Percentiles rank a stretch among this genome's conserved stretches.
phyloP scores from a whole-genome alignment of 148 eudicot genomes.

The Agrostemma githago region DNA sequence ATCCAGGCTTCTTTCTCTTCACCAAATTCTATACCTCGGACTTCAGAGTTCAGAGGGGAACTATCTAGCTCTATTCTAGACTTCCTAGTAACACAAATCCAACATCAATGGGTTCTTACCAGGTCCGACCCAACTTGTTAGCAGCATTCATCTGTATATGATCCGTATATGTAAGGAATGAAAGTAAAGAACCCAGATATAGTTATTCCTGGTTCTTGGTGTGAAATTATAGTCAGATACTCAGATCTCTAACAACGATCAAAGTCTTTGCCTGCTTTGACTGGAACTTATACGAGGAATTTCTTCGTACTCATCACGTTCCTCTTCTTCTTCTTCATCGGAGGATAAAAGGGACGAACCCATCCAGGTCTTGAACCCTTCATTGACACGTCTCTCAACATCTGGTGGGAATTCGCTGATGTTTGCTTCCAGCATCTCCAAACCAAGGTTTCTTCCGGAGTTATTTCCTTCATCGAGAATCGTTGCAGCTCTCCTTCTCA shows the following conservation, averaged over 20 bases:
- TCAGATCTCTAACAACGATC: slow-evolving; percentile 13
- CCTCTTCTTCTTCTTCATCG: slow-evolving; percentile 80
- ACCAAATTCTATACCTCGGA: background rate
- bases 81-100: background rate
- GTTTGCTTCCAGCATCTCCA: slow-evolving; percentile 80
- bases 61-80: background rate
- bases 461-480: slow-evolving; percentile 57
- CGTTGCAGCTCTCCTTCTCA: slow-evolving; percentile 64
- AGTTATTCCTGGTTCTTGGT: background rate
- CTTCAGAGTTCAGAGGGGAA: background rate
- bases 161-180: background rate
- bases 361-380: slow-evolving; percentile 91
- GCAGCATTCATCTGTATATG: slow-evolving; percentile 3
- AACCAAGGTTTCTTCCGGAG: slow-evolving; percentile 52
- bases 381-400: slow-evolving; percentile 79
- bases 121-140: slow-evolving; percentile 3
- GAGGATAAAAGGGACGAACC: slow-evolving; percentile 85
- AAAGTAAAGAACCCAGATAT: background rate
- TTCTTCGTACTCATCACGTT: slow-evolving; percentile 50
- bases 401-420: slow-evolving; percentile 63
- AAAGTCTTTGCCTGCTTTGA: slow-evolving; percentile 27
- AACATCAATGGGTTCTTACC: slow-evolving; percentile 1
- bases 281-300: slow-evolving; percentile 24
- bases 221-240: background rate
- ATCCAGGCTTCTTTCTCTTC: slow-evolving; percentile 7